Conservation (phyloP, 148 eudicot genomes). For the Chenopodium quinoa region DNA sequence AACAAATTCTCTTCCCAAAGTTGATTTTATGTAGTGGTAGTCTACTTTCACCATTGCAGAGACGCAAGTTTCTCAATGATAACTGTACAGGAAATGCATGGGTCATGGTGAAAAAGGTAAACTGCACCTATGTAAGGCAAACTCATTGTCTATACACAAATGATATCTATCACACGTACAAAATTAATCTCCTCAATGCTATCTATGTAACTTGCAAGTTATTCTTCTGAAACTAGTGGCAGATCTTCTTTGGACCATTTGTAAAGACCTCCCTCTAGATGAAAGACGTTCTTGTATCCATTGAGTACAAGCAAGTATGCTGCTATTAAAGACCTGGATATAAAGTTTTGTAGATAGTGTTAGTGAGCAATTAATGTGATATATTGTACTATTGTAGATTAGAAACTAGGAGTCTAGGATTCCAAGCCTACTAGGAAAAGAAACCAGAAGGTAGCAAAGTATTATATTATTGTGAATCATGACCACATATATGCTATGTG, state of each 20-base stretch:
- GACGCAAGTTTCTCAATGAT: slow-evolving; percentile 9
- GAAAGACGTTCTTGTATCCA: slow-evolving; percentile 81
- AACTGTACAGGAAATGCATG: slow-evolving; percentile 27
- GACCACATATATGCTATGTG: neutral
- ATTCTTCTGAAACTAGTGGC: slow-evolving; percentile 63
- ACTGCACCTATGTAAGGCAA: slow-evolving; percentile 14
- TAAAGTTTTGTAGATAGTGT: neutral
- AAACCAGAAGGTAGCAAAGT: neutral
- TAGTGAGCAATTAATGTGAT: neutral
- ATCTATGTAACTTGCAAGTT: slow-evolving; percentile 11
- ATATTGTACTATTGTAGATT: neutral
- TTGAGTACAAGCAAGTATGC: slow-evolving; percentile 94
- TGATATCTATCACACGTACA: slow-evolving; percentile 27
- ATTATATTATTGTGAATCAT: neutral
- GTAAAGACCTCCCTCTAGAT: slow-evolving; percentile 92
- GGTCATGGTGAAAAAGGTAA: slow-evolving; percentile 5
- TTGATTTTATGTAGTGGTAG: neutral
- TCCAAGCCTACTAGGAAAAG: slow-evolving; percentile 5
- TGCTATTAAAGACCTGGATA: slow-evolving; percentile 90
- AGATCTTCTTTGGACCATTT: slow-evolving; percentile 77
- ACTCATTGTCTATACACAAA: slow-evolving; percentile 28
- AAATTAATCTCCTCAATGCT: slow-evolving; percentile 21
- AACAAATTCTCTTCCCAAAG: neutral
- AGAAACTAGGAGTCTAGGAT: too few species aligned
- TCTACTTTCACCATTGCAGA: slow-evolving; percentile 15